Percentiles rank a stretch among this genome's conserved stretches.
Evolutionary conservation across 306 rosid genomes (phyloP).

Genomic region (Pyrus bretschneideri): DNA sequence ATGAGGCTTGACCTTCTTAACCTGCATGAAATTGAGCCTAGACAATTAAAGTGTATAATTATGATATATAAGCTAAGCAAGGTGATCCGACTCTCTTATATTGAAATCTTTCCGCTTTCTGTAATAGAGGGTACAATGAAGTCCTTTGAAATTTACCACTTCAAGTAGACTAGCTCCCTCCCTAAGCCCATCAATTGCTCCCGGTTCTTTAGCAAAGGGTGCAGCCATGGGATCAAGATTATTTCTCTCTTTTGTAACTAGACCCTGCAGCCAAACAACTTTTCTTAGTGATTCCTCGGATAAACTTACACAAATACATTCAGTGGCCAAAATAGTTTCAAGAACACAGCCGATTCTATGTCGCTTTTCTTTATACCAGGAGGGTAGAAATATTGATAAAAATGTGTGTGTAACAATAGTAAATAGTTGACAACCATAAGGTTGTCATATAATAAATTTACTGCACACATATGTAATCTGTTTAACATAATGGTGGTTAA

Average conservation of each 20-base stretch:
- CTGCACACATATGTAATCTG: background rate
- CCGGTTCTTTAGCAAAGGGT: conserved; percentile 79
- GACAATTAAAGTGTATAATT: conserved; percentile 9
- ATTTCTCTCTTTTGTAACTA: conserved; percentile 75
- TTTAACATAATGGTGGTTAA: background rate
- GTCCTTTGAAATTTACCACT: conserved; percentile 62
- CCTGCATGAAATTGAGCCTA: conserved; percentile 39
- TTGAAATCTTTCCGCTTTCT: background rate
- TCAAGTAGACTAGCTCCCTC: conserved; percentile 89
- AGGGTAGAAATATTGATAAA: background rate
- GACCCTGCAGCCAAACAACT: conserved; percentile 58
- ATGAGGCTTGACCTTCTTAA: conserved; percentile 85
- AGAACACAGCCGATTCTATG: background rate
- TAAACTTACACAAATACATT: background rate
- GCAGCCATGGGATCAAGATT: conserved; percentile 78
- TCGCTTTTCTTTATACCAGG: background rate
- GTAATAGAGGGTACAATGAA: conserved; percentile 9
- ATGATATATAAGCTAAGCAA: conserved; percentile 9
- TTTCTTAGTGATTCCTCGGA: background rate
- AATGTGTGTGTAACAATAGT: background rate
- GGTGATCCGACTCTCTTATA: conserved; percentile 3
- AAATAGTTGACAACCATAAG: background rate
- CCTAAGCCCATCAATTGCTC: conserved; percentile 62
- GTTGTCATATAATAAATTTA: background rate
- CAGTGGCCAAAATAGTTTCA: background rate